Evolutionary conservation across 768 basidiomycete species (phyloP), one percentile per base, ranked within the genome.

Genomic region (Podaxis sp.): DNA sequence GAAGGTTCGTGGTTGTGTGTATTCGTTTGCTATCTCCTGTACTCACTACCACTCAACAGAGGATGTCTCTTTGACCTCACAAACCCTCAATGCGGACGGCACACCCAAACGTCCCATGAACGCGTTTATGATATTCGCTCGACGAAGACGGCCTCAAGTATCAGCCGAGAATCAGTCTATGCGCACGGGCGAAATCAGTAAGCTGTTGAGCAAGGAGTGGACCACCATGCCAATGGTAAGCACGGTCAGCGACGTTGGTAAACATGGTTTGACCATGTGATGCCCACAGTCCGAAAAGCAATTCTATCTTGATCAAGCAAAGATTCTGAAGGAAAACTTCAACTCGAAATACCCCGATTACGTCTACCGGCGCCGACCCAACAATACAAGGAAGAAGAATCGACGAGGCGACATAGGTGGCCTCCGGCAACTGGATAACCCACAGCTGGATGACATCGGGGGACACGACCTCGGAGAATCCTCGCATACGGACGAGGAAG

Each of bases 101-200:
- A 93, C 91, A 52, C 92, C 92, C 26, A 93, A 93, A 72, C 87
- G 92, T 12, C 92, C 92, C 37, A 94, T 95, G 92, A 95, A 95
- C 73, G 92, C 92, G 22, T 95, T 95, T 78, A 94, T 95, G 92
- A 94, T 95, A 64, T 95, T 93, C 69, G 92, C 93, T 64, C 85
- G 92, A 24, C 83, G 88, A 57, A 82, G 92, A 62, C 79, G 92
- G 48, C 92, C 92, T 17, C 90, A 95, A 73, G 90, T 95, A 37
- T 87, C 90, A 7, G 86, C 90, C n/a, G 89, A 90, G 66, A 90
- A 95, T 72, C 91, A 93, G 72, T 85, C 90, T 50, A 89, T 95
- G 90, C 87, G 93, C 44, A 95, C 93, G 0, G 93, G 93, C 15
- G 93, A 95, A 69, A 92, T 95, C 58, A 90, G 88, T 78, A 95